Base-by-base conservation (phyloP, 202 grass and related monocot species). In the Setaria viridis region DNA sequence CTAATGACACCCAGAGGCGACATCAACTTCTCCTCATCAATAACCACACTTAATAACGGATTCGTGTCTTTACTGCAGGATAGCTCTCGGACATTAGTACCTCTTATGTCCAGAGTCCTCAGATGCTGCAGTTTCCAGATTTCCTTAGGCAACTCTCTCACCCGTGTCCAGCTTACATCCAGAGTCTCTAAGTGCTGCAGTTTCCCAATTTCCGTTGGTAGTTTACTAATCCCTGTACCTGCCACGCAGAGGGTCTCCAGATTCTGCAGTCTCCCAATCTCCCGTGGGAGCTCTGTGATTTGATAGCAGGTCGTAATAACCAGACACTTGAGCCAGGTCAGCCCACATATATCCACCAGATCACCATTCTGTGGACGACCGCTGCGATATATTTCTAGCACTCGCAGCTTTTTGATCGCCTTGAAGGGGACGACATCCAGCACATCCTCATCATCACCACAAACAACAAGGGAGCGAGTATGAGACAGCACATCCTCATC, bases 151-250 rank as follows among this genome's bases (percentile, higher is more conserved):
- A 75, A 15, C 5, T 21, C 9, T 0, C 0, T 9, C 0, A 67
- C 15, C 0, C 0, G 1, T 0, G 63, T 39, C 11, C 16, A 0
- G 0, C 63, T 67, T 3, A 54, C 11, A 0, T 70, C 1, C 11
- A 81, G 25, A 3, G 16, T 58, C 49, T 45, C 2, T 33, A 66
- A 4, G 2, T 9, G 5, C 4, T 14, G 30, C 62, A 80, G 11
- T 0, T 80, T n/a, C 0, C 2, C 62, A 11, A 80, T 51, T 4
- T 79, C 29, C 6, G 0, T 1, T 0, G 63, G 48, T 1, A 75
- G 30, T 5, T 21, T 4, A 0, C 0, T 9, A 0, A 67, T 6
- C 0, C 0, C 0, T 1, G 33, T 39, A 14, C 16, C 2, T 2
- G 13, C 37, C 2, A 54, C 11, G 0, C 58, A 2, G 6, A 81